Conservation (phyloP, 805 yeast genomes). For the Diddensiella caesifluorescens region DNA sequence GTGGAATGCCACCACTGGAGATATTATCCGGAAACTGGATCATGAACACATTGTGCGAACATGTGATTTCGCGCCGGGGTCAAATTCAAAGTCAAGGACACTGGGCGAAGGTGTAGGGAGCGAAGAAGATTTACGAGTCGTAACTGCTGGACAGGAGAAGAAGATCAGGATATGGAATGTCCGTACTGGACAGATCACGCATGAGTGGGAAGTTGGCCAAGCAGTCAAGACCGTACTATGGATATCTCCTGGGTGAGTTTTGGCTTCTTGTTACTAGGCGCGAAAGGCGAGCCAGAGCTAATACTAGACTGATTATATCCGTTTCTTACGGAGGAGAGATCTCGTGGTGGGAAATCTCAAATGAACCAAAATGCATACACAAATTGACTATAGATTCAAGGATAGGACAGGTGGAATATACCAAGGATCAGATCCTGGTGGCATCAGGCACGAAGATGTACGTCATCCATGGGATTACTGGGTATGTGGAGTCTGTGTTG, state of each 20-base stretch:
- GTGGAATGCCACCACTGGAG: conserved; percentile 24
- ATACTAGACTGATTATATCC: conserved; percentile 17
- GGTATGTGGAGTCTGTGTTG: conserved; percentile 6
- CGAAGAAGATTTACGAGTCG: conserved; percentile 10
- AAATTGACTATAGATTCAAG: conserved; percentile 7
- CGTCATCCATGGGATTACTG: conserved; percentile 18
- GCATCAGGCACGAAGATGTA: conserved; percentile 25
- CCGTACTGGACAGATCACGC: conserved; percentile 10
- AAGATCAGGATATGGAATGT: conserved; percentile 25
- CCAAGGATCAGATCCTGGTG: conserved; percentile 19
- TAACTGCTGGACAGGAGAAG: conserved; percentile 29
- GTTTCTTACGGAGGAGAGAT: conserved; percentile 23
- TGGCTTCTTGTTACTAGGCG: neutral
- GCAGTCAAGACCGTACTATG: conserved; percentile 24
- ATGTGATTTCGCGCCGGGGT: conserved; percentile 19
- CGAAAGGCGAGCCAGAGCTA: neutral
- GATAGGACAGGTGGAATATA: conserved; percentile 25
- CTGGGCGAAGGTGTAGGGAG: conserved; percentile 6
- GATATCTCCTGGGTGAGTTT: conserved; percentile 15
- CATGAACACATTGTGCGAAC: conserved; percentile 25
- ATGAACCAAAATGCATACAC: conserved; percentile 7
- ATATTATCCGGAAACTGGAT: conserved; percentile 14
- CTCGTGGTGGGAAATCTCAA: conserved; percentile 29
- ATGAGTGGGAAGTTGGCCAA: conserved; percentile 23
- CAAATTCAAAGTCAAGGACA: neutral